Percentiles rank a stretch among this genome's conserved stretches.
phyloP scores from a whole-genome alignment of 2,329 filamentous ascomycete genomes.

The Pyrenophora teres region DNA sequence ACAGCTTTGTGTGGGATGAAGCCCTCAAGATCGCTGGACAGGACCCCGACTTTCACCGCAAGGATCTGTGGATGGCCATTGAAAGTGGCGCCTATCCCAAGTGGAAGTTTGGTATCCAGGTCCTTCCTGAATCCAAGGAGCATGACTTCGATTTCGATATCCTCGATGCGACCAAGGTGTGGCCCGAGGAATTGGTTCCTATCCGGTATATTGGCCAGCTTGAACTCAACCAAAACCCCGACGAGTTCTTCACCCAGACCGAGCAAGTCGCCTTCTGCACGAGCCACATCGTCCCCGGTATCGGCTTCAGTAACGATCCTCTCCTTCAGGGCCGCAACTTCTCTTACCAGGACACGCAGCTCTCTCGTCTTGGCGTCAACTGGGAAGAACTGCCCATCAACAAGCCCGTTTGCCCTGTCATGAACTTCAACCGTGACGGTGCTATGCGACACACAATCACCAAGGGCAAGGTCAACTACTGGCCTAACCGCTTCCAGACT shows the following conservation, averaged over 20 bases:
- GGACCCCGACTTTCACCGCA: constrained; percentile 81
- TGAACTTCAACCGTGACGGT: constrained; percentile 79
- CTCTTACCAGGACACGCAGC: constrained; percentile 69
- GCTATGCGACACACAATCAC: constrained; percentile 73
- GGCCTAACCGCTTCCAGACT: constrained; percentile 72
- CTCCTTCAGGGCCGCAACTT: constrained; percentile 75
- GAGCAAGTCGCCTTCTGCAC: constrained; percentile 87
- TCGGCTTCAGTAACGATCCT: constrained; percentile 77
- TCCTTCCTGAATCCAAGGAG: constrained; percentile 71
- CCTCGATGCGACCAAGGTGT: constrained; percentile 82
- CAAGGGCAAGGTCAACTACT: constrained; percentile 77
- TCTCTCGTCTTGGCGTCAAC: constrained; percentile 72
- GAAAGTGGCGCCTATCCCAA: constrained; percentile 71
- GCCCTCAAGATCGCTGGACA: constrained; percentile 67
- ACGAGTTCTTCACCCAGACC: constrained; percentile 81
- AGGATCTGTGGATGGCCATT: constrained; percentile 76
- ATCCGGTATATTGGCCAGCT: constrained; percentile 79
- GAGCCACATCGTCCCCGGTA: constrained; percentile 76
- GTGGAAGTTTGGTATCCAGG: constrained; percentile 84
- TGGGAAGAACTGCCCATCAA: constrained; percentile 81
- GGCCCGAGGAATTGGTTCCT: constrained; percentile 78
- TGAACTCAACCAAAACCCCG: constrained; percentile 77
- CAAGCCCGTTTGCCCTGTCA: constrained; percentile 72
- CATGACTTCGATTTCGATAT: constrained; percentile 85
- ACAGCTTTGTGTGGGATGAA: constrained; percentile 80